These are phyloP conservation scores for Tricholoma hemisulphureum DNA, from an alignment of 768 basidiomycete genomes.

Conservation along the genomic window DNA sequence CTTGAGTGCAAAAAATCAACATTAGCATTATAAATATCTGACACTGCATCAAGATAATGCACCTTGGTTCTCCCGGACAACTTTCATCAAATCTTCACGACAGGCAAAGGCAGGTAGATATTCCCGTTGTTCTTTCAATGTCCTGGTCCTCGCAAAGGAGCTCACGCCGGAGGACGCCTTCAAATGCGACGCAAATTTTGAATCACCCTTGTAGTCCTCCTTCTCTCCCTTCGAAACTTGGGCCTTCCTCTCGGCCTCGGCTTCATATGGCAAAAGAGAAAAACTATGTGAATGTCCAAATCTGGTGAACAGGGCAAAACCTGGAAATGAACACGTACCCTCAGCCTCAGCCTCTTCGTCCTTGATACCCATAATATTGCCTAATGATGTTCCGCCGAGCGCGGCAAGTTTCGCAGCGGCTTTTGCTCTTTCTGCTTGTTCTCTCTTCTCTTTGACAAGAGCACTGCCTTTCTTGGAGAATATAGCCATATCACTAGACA, in stretches of 20 bases:
- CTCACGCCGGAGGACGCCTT: slow-evolving; percentile 78
- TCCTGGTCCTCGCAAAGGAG: slow-evolving; percentile 75
- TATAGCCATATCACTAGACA: slow-evolving; percentile 90
- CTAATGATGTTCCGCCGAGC: slow-evolving; percentile 86
- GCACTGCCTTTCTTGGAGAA: slow-evolving; percentile 97
- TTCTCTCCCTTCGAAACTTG: slow-evolving; percentile 53
- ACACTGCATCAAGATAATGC: slow-evolving; percentile 9
- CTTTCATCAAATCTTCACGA: slow-evolving; percentile 85
- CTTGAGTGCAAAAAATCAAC: slow-evolving; percentile 49
- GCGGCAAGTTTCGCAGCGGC: slow-evolving; percentile 94
- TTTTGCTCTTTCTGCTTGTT: slow-evolving; percentile 93
- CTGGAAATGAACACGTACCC: slow-evolving; percentile 52
- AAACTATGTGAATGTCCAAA: slow-evolving; percentile 80
- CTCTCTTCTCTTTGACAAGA: slow-evolving; percentile 92
- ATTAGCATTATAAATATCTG: background rate
- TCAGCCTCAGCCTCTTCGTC: slow-evolving; percentile 93
- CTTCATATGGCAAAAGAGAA: slow-evolving; percentile 42
- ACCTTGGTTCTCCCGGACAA: slow-evolving; percentile 96
- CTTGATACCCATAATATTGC: slow-evolving; percentile 96
- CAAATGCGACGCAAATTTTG: slow-evolving; percentile 94
- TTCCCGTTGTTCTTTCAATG: slow-evolving; percentile 92
- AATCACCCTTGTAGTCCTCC: slow-evolving; percentile 86
- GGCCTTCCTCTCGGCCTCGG: slow-evolving; percentile 51
- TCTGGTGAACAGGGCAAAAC: slow-evolving; percentile 35
- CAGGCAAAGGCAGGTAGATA: slow-evolving; percentile 98